Base-by-base conservation (phyloP, 1,284 basidiomycete genomes). In the Phellopilus nigrolimitatus region DNA sequence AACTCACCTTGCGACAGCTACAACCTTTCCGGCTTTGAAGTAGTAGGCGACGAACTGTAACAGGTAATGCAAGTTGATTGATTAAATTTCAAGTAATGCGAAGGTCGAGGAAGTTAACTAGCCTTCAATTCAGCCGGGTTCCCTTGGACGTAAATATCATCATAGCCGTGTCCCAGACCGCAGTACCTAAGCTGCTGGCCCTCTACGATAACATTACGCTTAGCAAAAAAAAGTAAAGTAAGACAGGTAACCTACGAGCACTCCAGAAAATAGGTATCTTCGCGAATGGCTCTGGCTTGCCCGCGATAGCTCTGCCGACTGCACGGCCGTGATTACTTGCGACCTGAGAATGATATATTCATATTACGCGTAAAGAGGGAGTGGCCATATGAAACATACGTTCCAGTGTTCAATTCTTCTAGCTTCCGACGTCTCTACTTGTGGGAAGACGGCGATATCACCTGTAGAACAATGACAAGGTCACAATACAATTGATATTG, bases 181-280 rank as follows among this genome's bases (percentile, higher is more conserved):
- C 86, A 84, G 68, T 95, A 97, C 40, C 92, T 78, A 48, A 97
- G 71, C 62, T 88, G 84, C 61, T 82, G 79, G 33, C 87, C 88
- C 68, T 89, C 78, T 65, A 71, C 65, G 7, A 25, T 19, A 39
- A 1, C 19, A 45, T 21, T 70, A 70, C 50, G 90, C 8, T 21
- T 6, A 21, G 36, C 9, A 51, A 55, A 25, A 39, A 38, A 21
- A 43, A 22, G 38, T 22, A 45, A 36, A 43, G 19, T 13, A 8
- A 25, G 39, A 50, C 31, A 17, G 6, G 25, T 25, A 9, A 76
- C 84, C 54, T 61, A 87, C 84, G 84, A 34, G 83, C 82, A 65
- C 84, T 87, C 93, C 93, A 97, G 70, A 97, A 97, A 46, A 95
- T 73, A 0, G 93, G 91, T 4, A 91, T 73, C 68, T 92, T 93